Evolutionary conservation across 2,329 filamentous ascomycete species (phyloP), one percentile per base, ranked within the genome.

Genomic region (Monilinia fructicola): DNA sequence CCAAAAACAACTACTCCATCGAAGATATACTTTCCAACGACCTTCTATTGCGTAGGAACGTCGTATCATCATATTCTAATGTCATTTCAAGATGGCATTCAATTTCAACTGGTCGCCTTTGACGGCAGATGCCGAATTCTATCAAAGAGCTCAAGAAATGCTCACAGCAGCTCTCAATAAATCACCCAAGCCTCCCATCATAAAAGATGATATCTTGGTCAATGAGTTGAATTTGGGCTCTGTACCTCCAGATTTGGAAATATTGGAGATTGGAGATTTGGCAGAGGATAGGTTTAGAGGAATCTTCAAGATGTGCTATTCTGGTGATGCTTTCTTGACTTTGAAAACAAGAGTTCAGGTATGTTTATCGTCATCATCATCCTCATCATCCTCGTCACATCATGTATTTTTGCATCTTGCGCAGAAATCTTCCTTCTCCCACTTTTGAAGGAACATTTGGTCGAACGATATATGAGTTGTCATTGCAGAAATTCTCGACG

Each of bases 21-120:
- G 71, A 70, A 70, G 72, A 69, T 59, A 59, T 38, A 10, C 56
- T 35, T 54, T 38, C 38, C n/a, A 42, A 61, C 65, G 23, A 55
- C 35, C 54, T 26, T 42, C 55, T n/a, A 18, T 9, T 46, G 9
- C 50, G 23, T 62, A 46, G 26, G 40, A 26, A 40, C 38, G 53
- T n/a, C n/a, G 1, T 16, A 56, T 60, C 44, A 14, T 28, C 42
- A 18, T 46, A 65, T 52, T 70, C 73, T 74, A 71, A 76, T 76
- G 75, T 68, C 55, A 70, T 69, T 65, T 70, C 71, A 72, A 70
- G 58, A 99, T 99, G 95, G 95, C 95, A 74, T 99, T 99, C 90
- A 98, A 98, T 84, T 99, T 99, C 91, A 98, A 98, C 92, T 99
- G 95, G 95, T 97, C 93, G 86, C 95, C 95, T 77, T 85, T 99